These are phyloP conservation scores for Cercospora zeae-maydis DNA, from an alignment of 2,329 filamentous ascomycete genomes.

Conservation along the genomic window DNA sequence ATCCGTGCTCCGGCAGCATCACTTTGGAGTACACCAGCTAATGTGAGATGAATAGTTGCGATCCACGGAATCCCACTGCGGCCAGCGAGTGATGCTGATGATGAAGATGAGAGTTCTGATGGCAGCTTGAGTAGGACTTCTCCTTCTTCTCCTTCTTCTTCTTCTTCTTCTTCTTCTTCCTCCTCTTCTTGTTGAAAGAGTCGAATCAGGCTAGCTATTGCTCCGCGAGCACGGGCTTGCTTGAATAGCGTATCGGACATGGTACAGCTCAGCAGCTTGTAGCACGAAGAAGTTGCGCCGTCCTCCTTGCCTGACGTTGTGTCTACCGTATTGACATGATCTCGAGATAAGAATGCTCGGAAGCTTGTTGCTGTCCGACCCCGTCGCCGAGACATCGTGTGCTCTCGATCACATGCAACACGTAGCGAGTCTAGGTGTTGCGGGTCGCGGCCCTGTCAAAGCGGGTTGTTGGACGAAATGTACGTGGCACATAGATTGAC, in stretches of 20 bases:
- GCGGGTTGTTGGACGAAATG: background rate
- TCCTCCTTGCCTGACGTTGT: no score
- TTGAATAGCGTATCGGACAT: slow-evolving; percentile 39
- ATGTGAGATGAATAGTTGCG: background rate
- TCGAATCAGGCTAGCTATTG: background rate
- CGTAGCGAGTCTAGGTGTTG: no score
- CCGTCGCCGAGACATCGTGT: no score
- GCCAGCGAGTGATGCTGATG: slow-evolving; percentile 21
- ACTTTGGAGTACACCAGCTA: background rate
- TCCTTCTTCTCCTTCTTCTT: no score
- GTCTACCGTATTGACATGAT: no score
- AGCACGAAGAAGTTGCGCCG: background rate
- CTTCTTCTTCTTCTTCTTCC: background rate
- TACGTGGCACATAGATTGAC: background rate
- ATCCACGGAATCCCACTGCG: background rate
- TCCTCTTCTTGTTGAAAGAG: background rate
- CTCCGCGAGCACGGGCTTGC: slow-evolving; percentile 47
- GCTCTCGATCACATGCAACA: background rate
- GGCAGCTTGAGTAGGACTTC: background rate
- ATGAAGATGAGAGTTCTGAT: slow-evolving; percentile 13
- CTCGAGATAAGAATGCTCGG: no score
- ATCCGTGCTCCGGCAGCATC: no score
- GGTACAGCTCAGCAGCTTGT: background rate
- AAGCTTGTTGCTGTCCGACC: no score
- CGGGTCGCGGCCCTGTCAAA: background rate